Evolutionary conservation across 768 basidiomycete species (phyloP), one percentile per base, ranked within the genome.

Genomic region (Leccinum rimulosum): DNA sequence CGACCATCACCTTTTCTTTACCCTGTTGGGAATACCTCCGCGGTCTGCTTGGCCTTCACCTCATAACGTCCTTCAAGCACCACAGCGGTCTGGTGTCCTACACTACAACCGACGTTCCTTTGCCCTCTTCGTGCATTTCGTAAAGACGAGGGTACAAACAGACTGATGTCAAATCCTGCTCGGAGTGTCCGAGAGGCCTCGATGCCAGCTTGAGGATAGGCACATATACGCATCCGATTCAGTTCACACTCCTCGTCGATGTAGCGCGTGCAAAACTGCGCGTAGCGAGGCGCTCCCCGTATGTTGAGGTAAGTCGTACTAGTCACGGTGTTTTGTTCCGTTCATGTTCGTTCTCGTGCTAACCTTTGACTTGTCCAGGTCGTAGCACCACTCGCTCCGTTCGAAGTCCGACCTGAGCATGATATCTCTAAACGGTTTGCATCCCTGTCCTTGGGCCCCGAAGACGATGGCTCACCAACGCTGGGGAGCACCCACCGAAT

Each of bases 21-120:
- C 65, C 80, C 84, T 0, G 76, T 84, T 8, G 85, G 85, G 28
- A 85, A 85, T 61, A 85, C 84, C 0, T 75, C 82, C 4, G 79
- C 85, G 1, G 69, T 80, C 4, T 81, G 74, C 59, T 22, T 22
- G 22, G 22, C 22, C 22, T 11, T 55, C 60, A 0, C 33, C 22
- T 0, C 33, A 40, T 22, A 28, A 36, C 1, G 28, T 30, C 38
- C 6, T 53, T 11, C 40, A 15, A 1, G 15, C 4, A 10, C 55
- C 70, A 6, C 27, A 31, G 31, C 51, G 30, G 7, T 63, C 55
- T 0, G 61, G 57, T 14, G 28, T 74, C 19, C 36, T 78, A 17
- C 81, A 80, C 56, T 84, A 87, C 59, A 75, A 66, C 25, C 77
- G 85, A 9, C 74, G 74, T 31, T 78, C 75, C 30, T 84, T 85